Conservation (phyloP, 139 green algal genomes). For the Pedinophyceae sp. region DNA sequence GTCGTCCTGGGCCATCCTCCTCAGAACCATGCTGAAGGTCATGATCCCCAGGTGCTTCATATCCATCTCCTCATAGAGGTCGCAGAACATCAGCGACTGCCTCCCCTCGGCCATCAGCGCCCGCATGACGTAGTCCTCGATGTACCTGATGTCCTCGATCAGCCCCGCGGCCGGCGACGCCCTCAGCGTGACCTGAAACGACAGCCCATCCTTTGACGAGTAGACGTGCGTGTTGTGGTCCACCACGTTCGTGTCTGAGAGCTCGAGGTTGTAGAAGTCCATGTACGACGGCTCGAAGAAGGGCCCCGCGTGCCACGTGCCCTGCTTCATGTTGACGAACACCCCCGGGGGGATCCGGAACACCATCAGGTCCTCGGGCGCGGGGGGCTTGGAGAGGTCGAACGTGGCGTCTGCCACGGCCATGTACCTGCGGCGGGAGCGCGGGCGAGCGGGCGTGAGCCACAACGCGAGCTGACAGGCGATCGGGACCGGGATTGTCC, state of each 20-base stretch:
- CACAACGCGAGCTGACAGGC: slow-evolving; percentile 49
- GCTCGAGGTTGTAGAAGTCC: slow-evolving; percentile 93
- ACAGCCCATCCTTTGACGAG: too few relatives aligned
- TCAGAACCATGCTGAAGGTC: too few relatives aligned
- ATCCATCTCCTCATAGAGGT: too few relatives aligned
- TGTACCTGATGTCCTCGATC: too few relatives aligned
- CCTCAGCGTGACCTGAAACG: too few relatives aligned
- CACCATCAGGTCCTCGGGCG: slow-evolving; percentile 17
- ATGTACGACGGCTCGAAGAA: slow-evolving; percentile 42
- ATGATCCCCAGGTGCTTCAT: too few relatives aligned
- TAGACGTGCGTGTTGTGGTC: slow-evolving; percentile 85
- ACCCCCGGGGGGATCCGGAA: slow-evolving; percentile 39
- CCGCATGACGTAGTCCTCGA: too few relatives aligned
- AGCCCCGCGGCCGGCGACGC: too few relatives aligned
- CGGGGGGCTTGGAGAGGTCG: slow-evolving; percentile 21
- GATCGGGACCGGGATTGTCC: too few relatives aligned
- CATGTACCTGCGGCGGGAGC: slow-evolving; percentile 52
- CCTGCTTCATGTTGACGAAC: slow-evolving; percentile 60
- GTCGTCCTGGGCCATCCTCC: too few relatives aligned
- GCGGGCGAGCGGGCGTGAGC: slow-evolving; percentile 25
- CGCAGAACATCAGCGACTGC: too few relatives aligned
- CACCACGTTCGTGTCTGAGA: slow-evolving; percentile 80
- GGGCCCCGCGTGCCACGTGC: slow-evolving; percentile 63
- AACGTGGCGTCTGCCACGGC: slow-evolving; percentile 43
- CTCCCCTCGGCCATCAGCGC: too few relatives aligned